Conservation (phyloP, 371 early-diverging fungal species). For the Mortierella sp. region DNA sequence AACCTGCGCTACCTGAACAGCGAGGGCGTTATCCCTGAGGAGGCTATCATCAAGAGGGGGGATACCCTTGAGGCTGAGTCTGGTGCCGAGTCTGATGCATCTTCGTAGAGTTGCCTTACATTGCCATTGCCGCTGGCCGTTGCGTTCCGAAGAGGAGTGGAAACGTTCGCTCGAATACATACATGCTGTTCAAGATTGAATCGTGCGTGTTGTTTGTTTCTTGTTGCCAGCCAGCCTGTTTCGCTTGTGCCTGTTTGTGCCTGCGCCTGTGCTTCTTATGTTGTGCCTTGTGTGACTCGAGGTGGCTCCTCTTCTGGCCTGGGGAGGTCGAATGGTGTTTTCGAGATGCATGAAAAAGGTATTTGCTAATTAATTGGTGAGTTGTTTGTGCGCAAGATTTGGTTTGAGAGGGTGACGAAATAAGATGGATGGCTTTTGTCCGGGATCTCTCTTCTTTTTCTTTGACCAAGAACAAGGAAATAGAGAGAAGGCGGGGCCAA, state of each 20-base stretch:
- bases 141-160: not conserved
- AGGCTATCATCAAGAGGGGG: constrained; percentile 58
- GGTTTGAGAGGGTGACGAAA: not conserved
- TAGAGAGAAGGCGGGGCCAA: too few species aligned
- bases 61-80: constrained; percentile 33
- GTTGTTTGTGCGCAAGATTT: not conserved
- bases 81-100: constrained; percentile 37
- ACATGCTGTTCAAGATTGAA: too few species aligned
- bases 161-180: not conserved
- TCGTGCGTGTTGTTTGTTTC: too few species aligned
- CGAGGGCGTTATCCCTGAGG: constrained; percentile 67
- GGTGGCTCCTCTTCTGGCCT: not conserved
- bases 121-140: not conserved
- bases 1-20: constrained; percentile 63
- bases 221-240: too few species aligned
- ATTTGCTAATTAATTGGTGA: not conserved
- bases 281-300: constrained; percentile 4
- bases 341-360: not conserved
- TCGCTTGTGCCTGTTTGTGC: too few species aligned
- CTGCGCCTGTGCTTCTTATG: not conserved
- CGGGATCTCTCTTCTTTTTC: too few species aligned
- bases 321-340: not conserved
- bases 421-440: not conserved
- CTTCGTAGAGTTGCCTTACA: constrained; percentile 10
- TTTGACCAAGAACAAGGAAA: too few species aligned